Evolutionary conservation across 2,329 filamentous ascomycete species (phyloP).

Genomic region (Aspergillus glaucus): DNA sequence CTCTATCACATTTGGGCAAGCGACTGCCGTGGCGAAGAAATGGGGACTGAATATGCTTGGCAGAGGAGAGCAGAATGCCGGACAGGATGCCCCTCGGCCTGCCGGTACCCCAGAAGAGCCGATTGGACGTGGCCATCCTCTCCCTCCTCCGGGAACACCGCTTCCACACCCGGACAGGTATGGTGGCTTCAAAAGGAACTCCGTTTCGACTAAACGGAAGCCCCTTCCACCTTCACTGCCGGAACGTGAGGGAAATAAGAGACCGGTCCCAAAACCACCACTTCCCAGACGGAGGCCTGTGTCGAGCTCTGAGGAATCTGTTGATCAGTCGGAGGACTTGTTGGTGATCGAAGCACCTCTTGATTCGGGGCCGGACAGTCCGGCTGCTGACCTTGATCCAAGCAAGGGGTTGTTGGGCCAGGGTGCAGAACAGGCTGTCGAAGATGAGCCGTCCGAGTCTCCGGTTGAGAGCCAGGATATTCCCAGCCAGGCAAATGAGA

Average conservation of each 20-base stretch:
- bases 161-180: conserved; percentile 62
- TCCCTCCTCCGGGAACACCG: conserved; percentile 74
- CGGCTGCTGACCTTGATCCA: conserved; percentile 18
- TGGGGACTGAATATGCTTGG: conserved; percentile 51
- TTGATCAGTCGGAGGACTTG: conserved; percentile 44
- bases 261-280: conserved; percentile 40
- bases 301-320: conserved; percentile 25
- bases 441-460: not conserved
- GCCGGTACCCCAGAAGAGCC: conserved; percentile 55
- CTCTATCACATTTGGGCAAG: conserved; percentile 41
- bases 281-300: conserved; percentile 44
- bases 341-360: conserved; percentile 60
- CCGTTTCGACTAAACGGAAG: conserved; percentile 59
- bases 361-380: conserved; percentile 50
- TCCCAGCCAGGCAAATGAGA: not conserved
- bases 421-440: not conserved
- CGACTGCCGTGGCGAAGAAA: conserved; percentile 54
- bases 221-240: conserved; percentile 45
- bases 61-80: conserved; percentile 34
- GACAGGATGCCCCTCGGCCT: conserved; percentile 34
- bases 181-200: conserved; percentile 49
- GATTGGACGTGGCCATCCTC: conserved; percentile 73
- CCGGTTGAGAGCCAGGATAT: not conserved
- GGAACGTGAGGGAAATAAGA: conserved; percentile 26
- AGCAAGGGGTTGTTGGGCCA: not conserved